phyloP scores from a whole-genome alignment of 2,329 filamentous ascomycete genomes.

The Cladosporium colombiae region DNA sequence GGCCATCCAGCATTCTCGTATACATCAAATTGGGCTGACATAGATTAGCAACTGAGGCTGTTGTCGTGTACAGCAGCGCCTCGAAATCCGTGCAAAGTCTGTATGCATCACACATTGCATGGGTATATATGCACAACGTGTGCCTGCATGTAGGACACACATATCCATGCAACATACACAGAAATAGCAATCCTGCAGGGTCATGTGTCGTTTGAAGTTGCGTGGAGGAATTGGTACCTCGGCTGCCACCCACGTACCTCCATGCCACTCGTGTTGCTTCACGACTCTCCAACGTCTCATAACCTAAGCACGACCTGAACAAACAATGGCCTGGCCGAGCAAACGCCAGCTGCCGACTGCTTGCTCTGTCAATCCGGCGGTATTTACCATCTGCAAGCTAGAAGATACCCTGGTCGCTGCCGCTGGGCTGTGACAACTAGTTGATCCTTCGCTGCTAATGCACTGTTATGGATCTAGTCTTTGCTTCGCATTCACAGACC shows the following conservation, averaged over 20 bases:
- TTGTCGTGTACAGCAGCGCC: background rate
- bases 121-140: background rate
- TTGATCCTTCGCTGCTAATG: background rate
- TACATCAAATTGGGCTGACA: background rate
- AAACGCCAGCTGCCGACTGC: background rate
- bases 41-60: background rate
- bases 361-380: background rate
- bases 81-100: background rate
- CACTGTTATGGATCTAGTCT: background rate
- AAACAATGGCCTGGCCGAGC: background rate
- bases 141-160: background rate
- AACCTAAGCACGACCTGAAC: background rate
- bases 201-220: background rate
- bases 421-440: background rate
- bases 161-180: background rate
- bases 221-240: background rate
- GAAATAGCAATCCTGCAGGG: background rate
- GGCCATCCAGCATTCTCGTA: background rate
- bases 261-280: background rate
- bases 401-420: background rate
- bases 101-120: background rate
- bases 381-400: background rate
- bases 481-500: background rate
- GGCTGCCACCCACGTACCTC: background rate
- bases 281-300: background rate